Conservation (phyloP, 108 stramenopile genomes). For the Schizochytrium sp. region DNA sequence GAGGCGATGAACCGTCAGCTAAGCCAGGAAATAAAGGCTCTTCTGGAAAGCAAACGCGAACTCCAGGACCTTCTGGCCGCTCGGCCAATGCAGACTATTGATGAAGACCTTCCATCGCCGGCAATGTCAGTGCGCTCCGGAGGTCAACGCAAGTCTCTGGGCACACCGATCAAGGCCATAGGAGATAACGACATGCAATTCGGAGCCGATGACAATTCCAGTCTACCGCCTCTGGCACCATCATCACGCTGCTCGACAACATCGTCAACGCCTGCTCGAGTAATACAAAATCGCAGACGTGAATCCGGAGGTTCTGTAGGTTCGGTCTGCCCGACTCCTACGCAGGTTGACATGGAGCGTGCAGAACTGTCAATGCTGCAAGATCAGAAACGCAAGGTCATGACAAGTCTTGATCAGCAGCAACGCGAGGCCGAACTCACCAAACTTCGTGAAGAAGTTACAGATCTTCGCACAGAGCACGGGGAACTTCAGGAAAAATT, state of each 20-base stretch:
- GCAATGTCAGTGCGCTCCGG: neutral
- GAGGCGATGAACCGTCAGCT: constrained; percentile 57
- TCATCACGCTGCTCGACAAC: neutral
- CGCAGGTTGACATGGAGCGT: neutral
- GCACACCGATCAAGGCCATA: neutral
- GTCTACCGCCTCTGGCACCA: neutral
- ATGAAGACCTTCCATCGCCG: neutral
- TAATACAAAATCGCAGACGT: neutral
- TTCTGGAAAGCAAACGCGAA: constrained; percentile 35
- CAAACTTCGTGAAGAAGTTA: neutral
- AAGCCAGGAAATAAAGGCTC: constrained; percentile 35
- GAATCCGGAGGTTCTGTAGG: neutral
- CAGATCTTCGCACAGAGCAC: neutral
- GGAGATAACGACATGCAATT: neutral
- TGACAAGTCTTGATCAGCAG: neutral
- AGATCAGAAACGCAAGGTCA: neutral
- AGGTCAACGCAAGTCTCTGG: neutral
- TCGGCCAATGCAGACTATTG: neutral
- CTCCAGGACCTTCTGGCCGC: constrained; percentile 47
- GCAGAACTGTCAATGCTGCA: constrained; percentile 10
- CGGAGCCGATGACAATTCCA: neutral
- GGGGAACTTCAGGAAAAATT: neutral
- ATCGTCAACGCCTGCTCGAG: neutral
- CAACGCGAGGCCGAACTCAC: neutral
- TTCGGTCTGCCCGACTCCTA: neutral